phyloP scores from a whole-genome alignment of 768 basidiomycete species.

The Hericium erinaceus region DNA sequence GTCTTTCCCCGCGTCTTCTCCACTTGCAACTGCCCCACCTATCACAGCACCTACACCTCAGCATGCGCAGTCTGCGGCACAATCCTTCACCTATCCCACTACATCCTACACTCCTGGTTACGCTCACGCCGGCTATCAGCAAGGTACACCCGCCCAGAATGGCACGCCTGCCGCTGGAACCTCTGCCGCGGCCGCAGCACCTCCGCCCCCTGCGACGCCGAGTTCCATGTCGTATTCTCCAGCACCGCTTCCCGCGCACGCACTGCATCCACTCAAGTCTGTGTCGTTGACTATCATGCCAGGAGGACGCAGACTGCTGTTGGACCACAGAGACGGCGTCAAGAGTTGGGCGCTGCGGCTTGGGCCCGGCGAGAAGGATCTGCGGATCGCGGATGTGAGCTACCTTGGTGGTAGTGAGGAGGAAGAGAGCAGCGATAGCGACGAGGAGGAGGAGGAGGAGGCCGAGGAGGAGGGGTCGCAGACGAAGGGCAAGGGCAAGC shows the following conservation, averaged over 20 bases:
- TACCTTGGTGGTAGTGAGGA: slow-evolving; percentile 52
- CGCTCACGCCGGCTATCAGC: background rate
- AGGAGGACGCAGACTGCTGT: slow-evolving; percentile 41
- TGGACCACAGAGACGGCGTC: slow-evolving; percentile 66
- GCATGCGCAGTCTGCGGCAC: background rate
- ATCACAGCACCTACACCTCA: background rate
- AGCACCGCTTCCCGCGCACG: slow-evolving; percentile 11
- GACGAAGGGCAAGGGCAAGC: slow-evolving; percentile 17
- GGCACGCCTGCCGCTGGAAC: background rate
- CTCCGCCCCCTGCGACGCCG: background rate
- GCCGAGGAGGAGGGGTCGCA: slow-evolving; percentile 30
- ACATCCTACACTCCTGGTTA: background rate
- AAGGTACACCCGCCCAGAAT: background rate
- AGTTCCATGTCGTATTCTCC: slow-evolving; percentile 5
- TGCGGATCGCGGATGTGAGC: slow-evolving; percentile 44
- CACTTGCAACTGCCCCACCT: background rate
- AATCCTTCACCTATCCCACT: background rate
- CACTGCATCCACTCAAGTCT: slow-evolving; percentile 16
- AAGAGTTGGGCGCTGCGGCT: slow-evolving; percentile 65
- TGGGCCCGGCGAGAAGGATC: slow-evolving; percentile 41
- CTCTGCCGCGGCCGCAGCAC: background rate
- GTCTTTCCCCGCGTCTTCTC: background rate
- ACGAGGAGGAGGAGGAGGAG: slow-evolving; percentile 37
- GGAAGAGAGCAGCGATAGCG: slow-evolving; percentile 51
- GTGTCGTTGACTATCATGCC: slow-evolving; percentile 31